These are phyloP conservation scores for Xylaria sp. DNA, from an alignment of 2,329 filamentous ascomycete species.

Conservation along the genomic window DNA sequence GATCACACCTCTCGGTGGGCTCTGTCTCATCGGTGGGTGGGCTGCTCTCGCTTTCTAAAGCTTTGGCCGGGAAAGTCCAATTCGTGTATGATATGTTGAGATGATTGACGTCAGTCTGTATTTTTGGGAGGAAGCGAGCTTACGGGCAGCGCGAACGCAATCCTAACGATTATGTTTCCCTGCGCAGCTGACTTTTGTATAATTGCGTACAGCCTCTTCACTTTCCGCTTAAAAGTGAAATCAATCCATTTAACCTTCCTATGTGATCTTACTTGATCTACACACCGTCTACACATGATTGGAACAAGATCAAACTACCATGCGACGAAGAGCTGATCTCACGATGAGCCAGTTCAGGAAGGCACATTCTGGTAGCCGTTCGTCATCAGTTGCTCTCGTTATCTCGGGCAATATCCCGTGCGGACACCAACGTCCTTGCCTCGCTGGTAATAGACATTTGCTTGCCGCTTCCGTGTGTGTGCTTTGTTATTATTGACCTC, in stretches of 20 bases:
- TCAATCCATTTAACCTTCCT: neutral
- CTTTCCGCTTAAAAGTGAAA: neutral
- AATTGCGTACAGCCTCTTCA: too few species aligned
- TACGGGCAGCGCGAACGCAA: neutral
- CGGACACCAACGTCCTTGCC: neutral
- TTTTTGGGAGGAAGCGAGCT: neutral
- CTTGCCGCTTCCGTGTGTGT: neutral
- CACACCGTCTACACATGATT: too few species aligned
- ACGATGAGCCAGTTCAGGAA: neutral
- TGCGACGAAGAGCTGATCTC: neutral
- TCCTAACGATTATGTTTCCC: neutral
- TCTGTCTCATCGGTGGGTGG: conserved; percentile 74
- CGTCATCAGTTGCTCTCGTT: neutral
- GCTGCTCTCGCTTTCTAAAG: conserved; percentile 51
- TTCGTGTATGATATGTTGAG: neutral
- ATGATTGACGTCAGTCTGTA: neutral
- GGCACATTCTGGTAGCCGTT: neutral
- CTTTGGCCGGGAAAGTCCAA: neutral
- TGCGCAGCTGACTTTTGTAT: neutral
- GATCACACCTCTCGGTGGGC: conserved; percentile 71
- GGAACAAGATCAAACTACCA: neutral
- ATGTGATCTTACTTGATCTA: neutral
- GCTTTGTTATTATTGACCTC: neutral
- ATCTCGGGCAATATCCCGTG: neutral
- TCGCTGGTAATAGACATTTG: neutral